A percentile compares a stretch with the other conserved stretches of the same genome.
phyloP scores from a whole-genome alignment of 2,329 filamentous ascomycete species.

The Venturia effusa region DNA sequence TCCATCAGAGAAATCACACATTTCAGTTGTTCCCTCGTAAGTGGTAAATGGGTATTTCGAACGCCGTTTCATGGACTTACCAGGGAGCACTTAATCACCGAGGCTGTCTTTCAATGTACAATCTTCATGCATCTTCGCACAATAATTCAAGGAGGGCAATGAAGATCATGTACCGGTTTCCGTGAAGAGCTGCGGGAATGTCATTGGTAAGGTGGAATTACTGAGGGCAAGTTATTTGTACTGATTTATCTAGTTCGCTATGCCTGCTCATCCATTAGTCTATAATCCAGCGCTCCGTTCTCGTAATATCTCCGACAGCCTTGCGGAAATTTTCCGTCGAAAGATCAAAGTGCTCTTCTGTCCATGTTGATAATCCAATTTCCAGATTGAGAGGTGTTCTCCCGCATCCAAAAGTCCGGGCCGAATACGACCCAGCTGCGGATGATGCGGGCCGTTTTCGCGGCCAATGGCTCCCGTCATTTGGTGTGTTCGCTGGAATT shows the following conservation, averaged over 20 bases:
- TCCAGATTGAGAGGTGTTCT: constrained; percentile 45
- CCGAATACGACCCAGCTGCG: constrained; percentile 45
- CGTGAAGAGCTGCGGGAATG: constrained; percentile 60
- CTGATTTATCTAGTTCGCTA: constrained; percentile 27
- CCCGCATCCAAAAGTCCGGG: constrained; percentile 58
- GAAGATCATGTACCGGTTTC: constrained; percentile 42
- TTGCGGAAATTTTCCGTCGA: constrained; percentile 54
- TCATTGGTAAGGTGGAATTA: constrained; percentile 34
- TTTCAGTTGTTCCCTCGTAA: too few species aligned
- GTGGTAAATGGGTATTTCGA: too few species aligned
- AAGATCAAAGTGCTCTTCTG: constrained; percentile 69
- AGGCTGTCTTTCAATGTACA: too few species aligned
- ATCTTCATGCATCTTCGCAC: too few species aligned
- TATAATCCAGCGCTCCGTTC: constrained; percentile 41
- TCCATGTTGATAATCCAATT: constrained; percentile 60
- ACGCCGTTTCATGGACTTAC: too few species aligned
- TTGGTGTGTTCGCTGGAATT: constrained; percentile 13
- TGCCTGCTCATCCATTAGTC: constrained; percentile 20
- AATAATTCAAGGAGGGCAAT: constrained; percentile 43
- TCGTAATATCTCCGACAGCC: constrained; percentile 50
- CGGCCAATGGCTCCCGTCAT: constrained; percentile 13
- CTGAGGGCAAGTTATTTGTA: constrained; percentile 25
- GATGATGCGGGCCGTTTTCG: constrained; percentile 17
- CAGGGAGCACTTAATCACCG: too few species aligned
- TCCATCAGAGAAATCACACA: too few species aligned